Conservation (phyloP, 345 rosid species). For the Raphanus sativus region DNA sequence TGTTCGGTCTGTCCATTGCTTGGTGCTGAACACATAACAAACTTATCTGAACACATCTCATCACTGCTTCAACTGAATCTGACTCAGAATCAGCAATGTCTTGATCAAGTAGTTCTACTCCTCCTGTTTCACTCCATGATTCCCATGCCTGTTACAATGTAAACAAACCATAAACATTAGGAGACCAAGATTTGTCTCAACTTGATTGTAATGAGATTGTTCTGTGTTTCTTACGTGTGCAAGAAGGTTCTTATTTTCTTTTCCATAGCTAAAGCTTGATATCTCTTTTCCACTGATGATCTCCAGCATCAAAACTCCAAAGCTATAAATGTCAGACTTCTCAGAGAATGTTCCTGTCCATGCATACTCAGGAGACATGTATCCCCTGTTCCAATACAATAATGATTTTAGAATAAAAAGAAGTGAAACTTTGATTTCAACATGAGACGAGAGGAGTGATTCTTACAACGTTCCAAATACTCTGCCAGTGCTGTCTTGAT, state of each 20-base stretch:
- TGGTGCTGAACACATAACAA: neutral
- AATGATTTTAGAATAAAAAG: neutral
- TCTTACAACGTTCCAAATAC: conserved; percentile 33
- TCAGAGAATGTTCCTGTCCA: conserved; percentile 46
- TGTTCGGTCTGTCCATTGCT: neutral
- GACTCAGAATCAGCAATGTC: neutral
- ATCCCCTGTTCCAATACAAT: conserved; percentile 12
- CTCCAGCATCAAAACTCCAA: neutral
- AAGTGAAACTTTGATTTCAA: neutral
- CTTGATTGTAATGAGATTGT: neutral
- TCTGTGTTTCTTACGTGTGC: neutral
- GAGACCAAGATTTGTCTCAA: neutral
- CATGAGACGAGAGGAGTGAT: neutral
- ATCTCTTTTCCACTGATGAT: neutral
- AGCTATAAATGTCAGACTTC: conserved; percentile 19
- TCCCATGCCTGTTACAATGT: neutral
- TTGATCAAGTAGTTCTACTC: neutral
- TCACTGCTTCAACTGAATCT: neutral
- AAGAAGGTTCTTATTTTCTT: neutral
- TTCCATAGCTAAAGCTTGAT: neutral
- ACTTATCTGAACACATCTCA: neutral
- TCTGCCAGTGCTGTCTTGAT: conserved; percentile 20
- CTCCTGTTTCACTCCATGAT: neutral
- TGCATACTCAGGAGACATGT: conserved; percentile 55
- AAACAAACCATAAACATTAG: neutral